Percentiles rank a stretch among this genome's conserved stretches.
These are phyloP conservation scores for Schizothecium vesticola DNA, from an alignment of 495 filamentous ascomycete genomes.

Conservation along the genomic window DNA sequence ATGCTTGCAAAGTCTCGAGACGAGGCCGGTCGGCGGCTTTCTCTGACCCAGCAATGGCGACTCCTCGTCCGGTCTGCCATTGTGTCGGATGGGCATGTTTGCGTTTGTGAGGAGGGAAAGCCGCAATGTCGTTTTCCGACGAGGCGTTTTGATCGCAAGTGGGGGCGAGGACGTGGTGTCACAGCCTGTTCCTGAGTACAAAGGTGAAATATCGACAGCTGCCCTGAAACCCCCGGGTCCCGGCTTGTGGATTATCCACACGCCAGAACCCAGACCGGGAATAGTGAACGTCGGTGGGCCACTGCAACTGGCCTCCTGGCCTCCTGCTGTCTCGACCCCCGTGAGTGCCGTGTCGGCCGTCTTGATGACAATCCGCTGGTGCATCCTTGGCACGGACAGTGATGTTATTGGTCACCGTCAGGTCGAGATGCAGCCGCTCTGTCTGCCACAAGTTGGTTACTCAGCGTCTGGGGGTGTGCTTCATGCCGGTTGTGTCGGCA, in stretches of 20 bases:
- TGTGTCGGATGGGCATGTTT: neutral
- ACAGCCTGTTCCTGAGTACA: neutral
- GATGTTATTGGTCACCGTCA: constrained; percentile 8
- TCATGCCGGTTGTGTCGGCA: neutral
- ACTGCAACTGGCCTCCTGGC: too few relatives aligned
- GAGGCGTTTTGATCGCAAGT: neutral
- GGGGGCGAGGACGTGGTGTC: neutral
- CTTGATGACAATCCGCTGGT: neutral
- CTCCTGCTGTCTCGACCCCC: neutral
- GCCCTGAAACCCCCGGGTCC: neutral
- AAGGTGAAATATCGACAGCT: neutral
- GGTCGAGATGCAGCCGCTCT: neutral
- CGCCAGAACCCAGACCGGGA: neutral
- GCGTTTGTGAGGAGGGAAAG: constrained; percentile 11
- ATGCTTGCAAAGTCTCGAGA: constrained; percentile 30
- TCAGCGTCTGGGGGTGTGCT: neutral
- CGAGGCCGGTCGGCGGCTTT: constrained; percentile 10
- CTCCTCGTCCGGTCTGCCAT: constrained; percentile 29
- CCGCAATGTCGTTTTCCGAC: neutral
- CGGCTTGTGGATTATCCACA: neutral
- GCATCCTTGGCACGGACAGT: neutral
- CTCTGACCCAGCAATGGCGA: constrained; percentile 33
- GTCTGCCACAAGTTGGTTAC: neutral
- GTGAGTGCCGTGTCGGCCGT: neutral
- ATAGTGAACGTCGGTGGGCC: neutral